Percentiles rank a stretch among this genome's conserved stretches.
Evolutionary conservation across 1,284 basidiomycete species (phyloP).

Genomic region (Cutaneotrichosporon cavernicola): DNA sequence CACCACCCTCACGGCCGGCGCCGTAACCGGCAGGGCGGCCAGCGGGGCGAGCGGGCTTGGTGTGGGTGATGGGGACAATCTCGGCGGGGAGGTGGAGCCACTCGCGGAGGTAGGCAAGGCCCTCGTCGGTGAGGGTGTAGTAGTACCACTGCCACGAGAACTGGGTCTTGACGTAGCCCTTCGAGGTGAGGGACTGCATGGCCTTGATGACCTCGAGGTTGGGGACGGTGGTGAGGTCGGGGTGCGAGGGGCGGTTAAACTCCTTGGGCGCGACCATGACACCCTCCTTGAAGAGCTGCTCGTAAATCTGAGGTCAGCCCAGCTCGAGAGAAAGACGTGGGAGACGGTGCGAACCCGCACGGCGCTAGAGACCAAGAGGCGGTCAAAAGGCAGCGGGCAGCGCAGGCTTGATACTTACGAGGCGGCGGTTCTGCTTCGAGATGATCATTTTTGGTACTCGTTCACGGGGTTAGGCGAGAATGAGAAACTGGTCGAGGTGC

Average conservation of each 20-base stretch:
- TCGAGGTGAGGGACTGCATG: slow-evolving; percentile 94
- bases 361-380: too few species aligned
- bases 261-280: slow-evolving; percentile 99
- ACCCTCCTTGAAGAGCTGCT: slow-evolving; percentile 99
- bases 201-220: slow-evolving; percentile 99
- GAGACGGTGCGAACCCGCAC: background rate
- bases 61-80: slow-evolving; percentile 93
- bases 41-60: slow-evolving; percentile 78
- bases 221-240: slow-evolving; percentile 85
- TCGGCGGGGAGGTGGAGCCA: slow-evolving; percentile 89
- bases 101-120: slow-evolving; percentile 90
- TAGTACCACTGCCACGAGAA: slow-evolving; percentile 96
- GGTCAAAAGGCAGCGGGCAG: background rate
- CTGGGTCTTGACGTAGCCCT: slow-evolving; percentile 95
- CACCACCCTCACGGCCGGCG: slow-evolving; percentile 57
- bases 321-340: background rate
- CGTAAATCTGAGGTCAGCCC: slow-evolving; percentile 66
- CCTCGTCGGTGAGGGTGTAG: slow-evolving; percentile 91
- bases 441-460: slow-evolving; percentile 44
- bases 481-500: slow-evolving; percentile 28
- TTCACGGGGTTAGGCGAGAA: slow-evolving; percentile 15
- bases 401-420: slow-evolving; percentile 35
- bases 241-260: slow-evolving; percentile 95
- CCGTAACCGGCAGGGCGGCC: slow-evolving; percentile 63
- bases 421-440: slow-evolving; percentile 51